Evolutionary conservation across 176 grass and related monocot genomes (phyloP), one percentile per base, ranked within the genome.

Genomic region (Cenchrus americanus): DNA sequence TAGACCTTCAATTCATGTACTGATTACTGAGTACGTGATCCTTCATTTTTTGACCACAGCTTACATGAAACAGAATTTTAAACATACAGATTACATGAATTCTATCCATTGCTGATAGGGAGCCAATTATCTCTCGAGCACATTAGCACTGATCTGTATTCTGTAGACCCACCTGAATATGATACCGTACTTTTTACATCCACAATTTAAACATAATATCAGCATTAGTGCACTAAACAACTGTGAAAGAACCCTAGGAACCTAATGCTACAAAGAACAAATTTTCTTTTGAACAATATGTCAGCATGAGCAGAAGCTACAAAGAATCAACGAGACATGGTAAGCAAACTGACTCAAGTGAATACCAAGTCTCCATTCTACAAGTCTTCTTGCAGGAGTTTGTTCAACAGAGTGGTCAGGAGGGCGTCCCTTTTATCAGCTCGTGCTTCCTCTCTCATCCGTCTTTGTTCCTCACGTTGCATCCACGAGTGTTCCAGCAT

Each of bases 401-500:
- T 92, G 68, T 92, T 77, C 85, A 90, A 53, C 34, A 91, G 83
- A 12, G 84, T 62, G 22, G 19, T 88, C 32, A 85, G 44, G 18
- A 90, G 49, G 24, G 85, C 83, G 34, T 90, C 90, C 80, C 92
- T 83, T 79, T 92, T 90, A 73, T 90, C 87, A 10, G 94, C 89
- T 46, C 88, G 69, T 23, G 42, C 79, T 62, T 94, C 94, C 66
- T 90, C 85, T 54, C 80, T 86, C 62, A 73, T 84, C 70, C 83
- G 80, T 21, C 89, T 86, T 32, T 90, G 82, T 44, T 97, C 89
- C 74, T 99, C 96, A 12, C 78, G 87, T 48, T 92, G 74, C 71
- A 92, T 87, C 96, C 93, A 94, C 3, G 88, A 78, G 7, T 92
- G 96, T 75, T 99, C 93, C 74, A 96, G 62, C 87, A 92, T 84